phyloP scores from a whole-genome alignment of 164 flowering plant species.

The Vitis riparia region DNA sequence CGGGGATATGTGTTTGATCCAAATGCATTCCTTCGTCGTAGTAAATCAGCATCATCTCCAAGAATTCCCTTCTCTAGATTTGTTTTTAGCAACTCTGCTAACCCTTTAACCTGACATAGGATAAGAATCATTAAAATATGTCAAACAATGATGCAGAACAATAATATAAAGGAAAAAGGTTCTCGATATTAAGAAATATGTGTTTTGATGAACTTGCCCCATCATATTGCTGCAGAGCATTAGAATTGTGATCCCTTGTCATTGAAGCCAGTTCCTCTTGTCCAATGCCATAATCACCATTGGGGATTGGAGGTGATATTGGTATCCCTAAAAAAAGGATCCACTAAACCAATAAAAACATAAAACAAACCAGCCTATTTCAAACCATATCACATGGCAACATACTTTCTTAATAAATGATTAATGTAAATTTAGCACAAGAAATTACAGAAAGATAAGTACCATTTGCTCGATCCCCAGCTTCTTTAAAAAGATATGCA shows the following conservation, averaged over 20 bases:
- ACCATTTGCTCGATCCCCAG: constrained; percentile 55
- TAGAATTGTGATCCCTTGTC: constrained; percentile 59
- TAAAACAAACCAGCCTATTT: background rate
- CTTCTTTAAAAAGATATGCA: constrained; percentile 78
- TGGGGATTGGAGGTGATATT: constrained; percentile 18
- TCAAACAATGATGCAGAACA: background rate
- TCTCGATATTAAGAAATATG: constrained; percentile 1
- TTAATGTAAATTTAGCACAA: background rate
- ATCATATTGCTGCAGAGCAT: constrained; percentile 58
- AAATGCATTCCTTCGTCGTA: constrained; percentile 58
- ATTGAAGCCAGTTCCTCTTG: constrained; percentile 62
- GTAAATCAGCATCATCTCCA: constrained; percentile 71
- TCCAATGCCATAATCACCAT: constrained; percentile 59
- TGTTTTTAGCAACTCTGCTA: constrained; percentile 62
- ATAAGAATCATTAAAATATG: background rate
- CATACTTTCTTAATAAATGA: background rate
- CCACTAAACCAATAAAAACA: background rate
- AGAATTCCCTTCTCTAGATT: constrained; percentile 69
- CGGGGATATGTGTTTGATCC: constrained; percentile 92
- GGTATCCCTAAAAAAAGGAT: constrained; percentile 26
- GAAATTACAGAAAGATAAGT: constrained; percentile 8
- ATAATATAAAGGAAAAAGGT: background rate
- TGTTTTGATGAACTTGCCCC: constrained; percentile 54
- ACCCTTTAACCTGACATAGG: constrained; percentile 56
- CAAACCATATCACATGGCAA: background rate